Conservation (phyloP, 805 yeast species). For the Candida morakotiae region DNA sequence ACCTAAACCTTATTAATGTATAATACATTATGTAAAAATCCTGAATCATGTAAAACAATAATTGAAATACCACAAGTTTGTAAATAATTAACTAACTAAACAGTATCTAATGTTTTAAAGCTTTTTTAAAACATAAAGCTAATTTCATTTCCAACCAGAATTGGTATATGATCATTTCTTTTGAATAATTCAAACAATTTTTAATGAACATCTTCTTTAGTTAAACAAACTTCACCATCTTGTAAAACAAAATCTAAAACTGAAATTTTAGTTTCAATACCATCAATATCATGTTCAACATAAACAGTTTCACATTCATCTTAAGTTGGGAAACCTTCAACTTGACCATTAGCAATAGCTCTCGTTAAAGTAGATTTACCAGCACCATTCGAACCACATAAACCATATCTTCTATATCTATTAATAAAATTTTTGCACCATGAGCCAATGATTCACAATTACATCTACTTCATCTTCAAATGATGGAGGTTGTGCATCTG, state of each 20-base stretch:
- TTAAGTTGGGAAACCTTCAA: slow-evolving; percentile 99
- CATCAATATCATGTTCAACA: slow-evolving; percentile 99
- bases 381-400: slow-evolving; percentile 63
- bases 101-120: slow-evolving; percentile 99
- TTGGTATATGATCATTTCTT: slow-evolving; percentile 93
- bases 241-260: slow-evolving; percentile 89
- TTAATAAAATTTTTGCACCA: slow-evolving; percentile 99
- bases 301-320: slow-evolving; percentile 98
- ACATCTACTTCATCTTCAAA: slow-evolving; percentile 97
- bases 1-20: slow-evolving; percentile 99
- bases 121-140: slow-evolving; percentile 95
- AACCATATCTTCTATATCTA: slow-evolving; percentile 99
- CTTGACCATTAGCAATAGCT: slow-evolving; percentile 97
- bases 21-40: slow-evolving; percentile 98
- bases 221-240: slow-evolving; percentile 70
- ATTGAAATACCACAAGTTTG: slow-evolving; percentile 97
- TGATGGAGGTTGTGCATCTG: slow-evolving; percentile 95
- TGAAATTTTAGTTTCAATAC: slow-evolving; percentile 93
- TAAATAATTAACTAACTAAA: slow-evolving; percentile 99
- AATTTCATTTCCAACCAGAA: slow-evolving; percentile 99
- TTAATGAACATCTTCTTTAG: slow-evolving; percentile 64
- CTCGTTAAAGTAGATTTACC: slow-evolving; percentile 73
- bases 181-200: slow-evolving; percentile 90
- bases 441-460: slow-evolving; percentile 99
- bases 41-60: slow-evolving; percentile 99